phyloP scores from a whole-genome alignment of 129 eudicot genomes.

The Artemisia tridentata region DNA sequence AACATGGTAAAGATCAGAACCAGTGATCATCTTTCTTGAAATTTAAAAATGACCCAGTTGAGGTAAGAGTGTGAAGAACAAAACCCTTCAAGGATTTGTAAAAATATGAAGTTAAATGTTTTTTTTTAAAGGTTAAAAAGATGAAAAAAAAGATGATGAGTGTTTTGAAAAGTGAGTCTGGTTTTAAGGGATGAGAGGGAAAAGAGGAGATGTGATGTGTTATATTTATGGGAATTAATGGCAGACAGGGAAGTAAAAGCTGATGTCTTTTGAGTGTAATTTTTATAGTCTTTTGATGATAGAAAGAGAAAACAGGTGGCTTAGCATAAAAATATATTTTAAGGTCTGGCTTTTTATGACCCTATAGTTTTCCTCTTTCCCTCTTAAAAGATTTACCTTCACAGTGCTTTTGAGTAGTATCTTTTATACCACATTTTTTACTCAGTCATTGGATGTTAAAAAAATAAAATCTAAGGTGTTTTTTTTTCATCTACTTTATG shows the following conservation, averaged over 20 bases:
- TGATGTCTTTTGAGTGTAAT: conserved; percentile 46
- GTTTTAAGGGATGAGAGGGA: conserved; percentile 40
- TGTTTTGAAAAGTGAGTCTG: conserved; percentile 20
- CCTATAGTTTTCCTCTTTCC: too few relatives aligned
- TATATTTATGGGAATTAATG: conserved; percentile 60
- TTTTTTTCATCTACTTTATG: too few relatives aligned
- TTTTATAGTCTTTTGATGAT: conserved; percentile 49
- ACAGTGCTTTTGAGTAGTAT: too few relatives aligned
- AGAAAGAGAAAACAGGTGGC: conserved; percentile 32
- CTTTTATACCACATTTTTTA: too few relatives aligned
- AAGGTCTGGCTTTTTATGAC: too few relatives aligned
- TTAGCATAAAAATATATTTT: conserved; percentile 7
- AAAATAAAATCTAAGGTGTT: too few relatives aligned
- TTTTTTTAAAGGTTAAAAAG: not conserved
- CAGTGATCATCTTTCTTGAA: conserved; percentile 49
- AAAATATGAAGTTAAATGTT: not conserved
- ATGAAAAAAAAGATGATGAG: not conserved
- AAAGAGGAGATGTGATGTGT: conserved; percentile 38
- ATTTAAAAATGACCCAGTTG: conserved; percentile 18
- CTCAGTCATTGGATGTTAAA: too few relatives aligned
- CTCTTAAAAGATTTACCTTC: too few relatives aligned
- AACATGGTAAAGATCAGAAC: conserved; percentile 81
- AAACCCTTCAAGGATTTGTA: conserved; percentile 24
- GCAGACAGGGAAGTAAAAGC: conserved; percentile 81
- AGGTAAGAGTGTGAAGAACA: not conserved